Conservation (phyloP, 768 basidiomycete species). For the Daedaleopsis sinensis region DNA sequence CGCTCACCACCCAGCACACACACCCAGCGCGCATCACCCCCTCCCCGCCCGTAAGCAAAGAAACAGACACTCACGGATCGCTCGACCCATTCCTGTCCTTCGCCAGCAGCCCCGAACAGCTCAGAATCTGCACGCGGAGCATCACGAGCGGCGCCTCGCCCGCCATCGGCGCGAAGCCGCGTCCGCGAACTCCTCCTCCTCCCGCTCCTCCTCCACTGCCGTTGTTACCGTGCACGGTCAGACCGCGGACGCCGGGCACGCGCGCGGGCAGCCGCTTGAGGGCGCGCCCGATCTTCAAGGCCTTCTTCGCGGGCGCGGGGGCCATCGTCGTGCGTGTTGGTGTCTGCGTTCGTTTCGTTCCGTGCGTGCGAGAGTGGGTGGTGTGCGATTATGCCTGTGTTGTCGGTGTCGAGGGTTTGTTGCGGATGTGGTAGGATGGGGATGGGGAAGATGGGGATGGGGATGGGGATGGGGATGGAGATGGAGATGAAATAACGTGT, state of each 20-base stretch:
- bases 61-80: constrained; percentile 66
- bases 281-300: constrained; percentile 58
- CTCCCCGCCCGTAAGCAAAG: neutral
- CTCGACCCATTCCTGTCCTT: constrained; percentile 72
- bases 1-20: too few relatives aligned
- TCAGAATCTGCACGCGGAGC: constrained; percentile 68
- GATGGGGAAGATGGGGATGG: too few relatives aligned
- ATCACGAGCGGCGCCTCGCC: constrained; percentile 71
- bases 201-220: too few relatives aligned
- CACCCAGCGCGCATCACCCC: too few relatives aligned
- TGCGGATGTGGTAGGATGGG: too few relatives aligned
- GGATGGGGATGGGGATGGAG: too few relatives aligned
- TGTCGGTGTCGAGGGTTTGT: neutral
- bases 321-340: constrained; percentile 28
- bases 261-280: constrained; percentile 59
- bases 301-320: constrained; percentile 40
- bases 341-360: neutral
- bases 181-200: constrained; percentile 40
- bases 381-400: too few relatives aligned
- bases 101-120: constrained; percentile 60
- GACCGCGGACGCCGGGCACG: constrained; percentile 36
- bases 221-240: too few relatives aligned
- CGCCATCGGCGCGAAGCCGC: constrained; percentile 44
- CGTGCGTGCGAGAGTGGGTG: too few relatives aligned
- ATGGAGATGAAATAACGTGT: too few relatives aligned